These are phyloP conservation scores for Colletotrichum caudatum DNA, from an alignment of 2,329 filamentous ascomycete genomes.

Conservation along the genomic window DNA sequence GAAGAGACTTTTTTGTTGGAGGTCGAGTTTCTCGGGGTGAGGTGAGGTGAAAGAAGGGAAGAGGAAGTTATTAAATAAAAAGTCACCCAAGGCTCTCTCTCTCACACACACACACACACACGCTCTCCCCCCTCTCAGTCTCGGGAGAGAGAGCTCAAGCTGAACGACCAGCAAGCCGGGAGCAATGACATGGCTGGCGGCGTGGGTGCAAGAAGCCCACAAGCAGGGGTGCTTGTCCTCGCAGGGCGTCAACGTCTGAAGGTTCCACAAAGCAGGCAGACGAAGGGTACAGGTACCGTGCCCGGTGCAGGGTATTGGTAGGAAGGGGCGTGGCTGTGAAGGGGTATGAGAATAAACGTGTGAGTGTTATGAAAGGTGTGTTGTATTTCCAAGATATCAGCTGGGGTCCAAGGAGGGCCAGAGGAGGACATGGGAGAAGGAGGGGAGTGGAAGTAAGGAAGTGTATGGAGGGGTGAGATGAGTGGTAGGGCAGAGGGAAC, in stretches of 20 bases:
- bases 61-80: slow-evolving; percentile 41
- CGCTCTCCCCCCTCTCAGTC: not conserved
- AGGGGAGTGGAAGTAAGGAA: not conserved
- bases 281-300: slow-evolving; percentile 32
- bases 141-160: slow-evolving; percentile 13
- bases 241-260: slow-evolving; percentile 25
- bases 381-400: not conserved
- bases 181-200: slow-evolving; percentile 37
- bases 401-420: not conserved
- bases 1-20: not conserved
- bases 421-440: slow-evolving; percentile 1
- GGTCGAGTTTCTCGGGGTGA: slow-evolving; percentile 14
- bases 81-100: slow-evolving; percentile 25
- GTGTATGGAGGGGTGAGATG: slow-evolving; percentile 5
- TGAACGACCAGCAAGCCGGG: slow-evolving; percentile 26
- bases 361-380: slow-evolving; percentile 5
- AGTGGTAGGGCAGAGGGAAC: slow-evolving; percentile 21
- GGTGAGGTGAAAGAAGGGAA: slow-evolving; percentile 13
- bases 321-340: slow-evolving; percentile 15
- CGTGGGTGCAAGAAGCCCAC: slow-evolving; percentile 8
- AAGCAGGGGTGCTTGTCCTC: slow-evolving; percentile 20
- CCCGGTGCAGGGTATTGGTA: slow-evolving; percentile 11
- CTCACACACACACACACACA: not conserved
- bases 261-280: slow-evolving; percentile 17
- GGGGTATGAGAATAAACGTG: slow-evolving; percentile 1